phyloP scores from a whole-genome alignment of 352 stramenopile species.

The Phytophthora ramorum region DNA sequence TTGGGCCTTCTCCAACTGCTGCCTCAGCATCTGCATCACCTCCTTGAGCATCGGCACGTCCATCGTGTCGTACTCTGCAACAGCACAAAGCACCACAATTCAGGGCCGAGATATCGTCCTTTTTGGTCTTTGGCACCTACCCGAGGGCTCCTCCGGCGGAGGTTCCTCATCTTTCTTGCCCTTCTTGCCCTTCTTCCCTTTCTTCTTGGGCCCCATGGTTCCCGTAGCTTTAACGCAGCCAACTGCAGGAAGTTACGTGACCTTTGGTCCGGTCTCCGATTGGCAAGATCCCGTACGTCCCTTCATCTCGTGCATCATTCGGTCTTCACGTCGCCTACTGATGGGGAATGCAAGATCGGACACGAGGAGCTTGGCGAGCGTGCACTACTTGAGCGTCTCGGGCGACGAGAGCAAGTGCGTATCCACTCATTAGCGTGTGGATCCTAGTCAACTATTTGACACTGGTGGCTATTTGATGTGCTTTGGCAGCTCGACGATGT shows the following conservation, averaged over 20 bases:
- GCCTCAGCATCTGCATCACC: constrained; percentile 92
- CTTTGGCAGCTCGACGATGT: constrained; percentile 41
- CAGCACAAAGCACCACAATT: neutral
- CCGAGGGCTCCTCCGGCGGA: constrained; percentile 74
- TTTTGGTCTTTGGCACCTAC: constrained; percentile 31
- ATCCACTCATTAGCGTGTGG: neutral
- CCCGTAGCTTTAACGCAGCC: neutral
- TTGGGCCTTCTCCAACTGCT: constrained; percentile 92
- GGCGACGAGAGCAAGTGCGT: constrained; percentile 37
- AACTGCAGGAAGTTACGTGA: constrained; percentile 25
- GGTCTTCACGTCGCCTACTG: neutral
- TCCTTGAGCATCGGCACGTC: constrained; percentile 94
- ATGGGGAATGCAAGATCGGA: constrained; percentile 57
- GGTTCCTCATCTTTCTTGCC: constrained; percentile 69
- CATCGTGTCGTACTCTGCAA: constrained; percentile 92
- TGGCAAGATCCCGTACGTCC: constrained; percentile 25
- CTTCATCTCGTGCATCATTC: constrained; percentile 8
- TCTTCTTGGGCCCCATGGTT: constrained; percentile 80
- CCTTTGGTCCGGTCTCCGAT: neutral
- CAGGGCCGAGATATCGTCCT: neutral
- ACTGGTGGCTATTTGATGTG: neutral
- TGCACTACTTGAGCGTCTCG: constrained; percentile 35
- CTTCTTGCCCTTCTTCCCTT: constrained; percentile 81
- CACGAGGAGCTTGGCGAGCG: constrained; percentile 36
- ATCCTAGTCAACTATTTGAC: neutral